Percentiles rank a stretch among this genome's conserved stretches.
These are phyloP conservation scores for Rubroboletus satanas DNA, from an alignment of 768 basidiomycete species.

Conservation along the genomic window DNA sequence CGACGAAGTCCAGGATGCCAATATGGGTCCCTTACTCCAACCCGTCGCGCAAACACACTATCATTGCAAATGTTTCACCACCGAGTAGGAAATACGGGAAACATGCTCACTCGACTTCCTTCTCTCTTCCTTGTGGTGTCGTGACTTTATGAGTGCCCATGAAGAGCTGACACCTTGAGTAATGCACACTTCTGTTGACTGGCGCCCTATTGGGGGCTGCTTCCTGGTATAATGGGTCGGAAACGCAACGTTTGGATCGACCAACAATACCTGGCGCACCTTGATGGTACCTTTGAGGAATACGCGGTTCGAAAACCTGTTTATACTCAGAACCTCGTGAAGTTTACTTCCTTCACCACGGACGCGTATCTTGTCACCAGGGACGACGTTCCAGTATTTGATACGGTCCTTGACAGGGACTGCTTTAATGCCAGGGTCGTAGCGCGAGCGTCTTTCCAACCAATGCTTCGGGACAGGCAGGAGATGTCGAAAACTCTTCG, in stretches of 20 bases:
- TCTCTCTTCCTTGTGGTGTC: slow-evolving; percentile 31
- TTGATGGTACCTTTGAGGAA: slow-evolving; percentile 45
- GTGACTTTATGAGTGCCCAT: slow-evolving; percentile 53
- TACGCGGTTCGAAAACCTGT: slow-evolving; percentile 67
- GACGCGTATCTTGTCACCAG: slow-evolving; percentile 74
- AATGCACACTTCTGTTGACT: slow-evolving; percentile 49
- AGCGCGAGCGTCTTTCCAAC: slow-evolving; percentile 41
- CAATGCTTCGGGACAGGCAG: slow-evolving; percentile 56
- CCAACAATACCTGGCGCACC: slow-evolving; percentile 21
- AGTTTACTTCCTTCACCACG: slow-evolving; percentile 60
- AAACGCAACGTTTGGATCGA: neutral
- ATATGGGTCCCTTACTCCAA: slow-evolving; percentile 55
- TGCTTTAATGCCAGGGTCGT: slow-evolving; percentile 46
- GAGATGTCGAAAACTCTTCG: slow-evolving; percentile 65
- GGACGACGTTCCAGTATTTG: slow-evolving; percentile 84
- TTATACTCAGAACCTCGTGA: slow-evolving; percentile 70
- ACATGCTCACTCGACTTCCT: slow-evolving; percentile 44
- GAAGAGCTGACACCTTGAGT: slow-evolving; percentile 77
- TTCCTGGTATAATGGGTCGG: slow-evolving; percentile 16
- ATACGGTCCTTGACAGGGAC: slow-evolving; percentile 66
- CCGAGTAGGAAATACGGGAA: neutral
- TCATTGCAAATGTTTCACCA: slow-evolving; percentile 1
- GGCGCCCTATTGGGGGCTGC: slow-evolving; percentile 21
- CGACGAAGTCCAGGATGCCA: slow-evolving; percentile 55
- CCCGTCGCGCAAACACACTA: slow-evolving; percentile 76